These are phyloP conservation scores for Neurospora africana DNA, from an alignment of 495 filamentous ascomycete genomes.

Conservation along the genomic window DNA sequence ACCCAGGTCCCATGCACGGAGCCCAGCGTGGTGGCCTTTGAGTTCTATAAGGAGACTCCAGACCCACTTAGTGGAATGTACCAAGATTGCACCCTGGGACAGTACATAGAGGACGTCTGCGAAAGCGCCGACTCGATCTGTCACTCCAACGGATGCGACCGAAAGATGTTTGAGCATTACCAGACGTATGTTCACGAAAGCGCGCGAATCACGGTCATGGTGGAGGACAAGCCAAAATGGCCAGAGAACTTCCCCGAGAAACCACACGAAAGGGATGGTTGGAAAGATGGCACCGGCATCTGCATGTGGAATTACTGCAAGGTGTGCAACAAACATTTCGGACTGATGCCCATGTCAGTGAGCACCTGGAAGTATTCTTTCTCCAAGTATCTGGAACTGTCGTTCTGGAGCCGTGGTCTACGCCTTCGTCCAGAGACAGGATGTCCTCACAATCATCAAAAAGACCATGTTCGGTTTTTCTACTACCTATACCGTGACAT, in stretches of 20 bases:
- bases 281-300: constrained; percentile 47
- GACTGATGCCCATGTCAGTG: constrained; percentile 85
- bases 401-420: constrained; percentile 84
- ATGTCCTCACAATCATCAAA: constrained; percentile 87
- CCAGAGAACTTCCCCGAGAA: constrained; percentile 34
- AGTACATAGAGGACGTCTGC: constrained; percentile 91
- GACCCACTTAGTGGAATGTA: constrained; percentile 51
- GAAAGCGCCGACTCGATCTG: constrained; percentile 63
- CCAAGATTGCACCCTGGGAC: constrained; percentile 84
- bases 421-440: constrained; percentile 62
- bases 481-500: constrained; percentile 70
- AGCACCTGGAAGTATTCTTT: constrained; percentile 98
- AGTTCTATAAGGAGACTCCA: constrained; percentile 86
- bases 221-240: constrained; percentile 52
- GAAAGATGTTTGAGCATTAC: constrained; percentile 85
- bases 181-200: constrained; percentile 96
- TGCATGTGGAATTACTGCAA: constrained; percentile 98
- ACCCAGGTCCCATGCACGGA: constrained; percentile 89
- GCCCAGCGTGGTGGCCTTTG: constrained; percentile 72
- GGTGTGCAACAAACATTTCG: constrained; percentile 78
- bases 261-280: constrained; percentile 27
- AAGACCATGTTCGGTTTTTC: constrained; percentile 86
- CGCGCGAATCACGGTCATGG: constrained; percentile 80
- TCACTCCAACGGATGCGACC: constrained; percentile 74
- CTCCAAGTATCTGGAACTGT: constrained; percentile 92